Percentiles rank a stretch among this genome's conserved stretches.
These are phyloP conservation scores for Neonectria magnoliae DNA, from an alignment of 2,329 filamentous ascomycete genomes.

Conservation along the genomic window DNA sequence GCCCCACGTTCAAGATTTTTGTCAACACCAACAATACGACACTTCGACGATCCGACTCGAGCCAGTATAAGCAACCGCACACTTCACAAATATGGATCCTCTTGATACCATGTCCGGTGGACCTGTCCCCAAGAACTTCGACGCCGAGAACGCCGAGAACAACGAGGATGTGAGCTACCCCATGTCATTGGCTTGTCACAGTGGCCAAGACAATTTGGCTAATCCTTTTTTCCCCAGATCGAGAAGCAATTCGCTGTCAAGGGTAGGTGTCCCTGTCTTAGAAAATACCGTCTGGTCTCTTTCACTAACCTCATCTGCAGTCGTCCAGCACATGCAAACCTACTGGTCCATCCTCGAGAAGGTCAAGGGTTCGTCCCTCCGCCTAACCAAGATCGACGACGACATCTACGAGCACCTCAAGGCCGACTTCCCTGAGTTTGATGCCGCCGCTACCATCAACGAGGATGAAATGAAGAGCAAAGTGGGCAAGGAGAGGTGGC, in stretches of 20 bases:
- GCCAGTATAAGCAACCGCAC: not conserved
- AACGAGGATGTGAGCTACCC: slow-evolving; percentile 62
- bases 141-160: slow-evolving; percentile 66
- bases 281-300: not conserved
- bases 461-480: slow-evolving; percentile 99
- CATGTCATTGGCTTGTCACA: slow-evolving; percentile 3
- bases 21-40: slow-evolving; percentile 29
- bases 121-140: slow-evolving; percentile 64
- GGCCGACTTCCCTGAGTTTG: slow-evolving; percentile 90
- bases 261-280: slow-evolving; percentile 59
- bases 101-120: slow-evolving; percentile 51
- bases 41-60: slow-evolving; percentile 9
- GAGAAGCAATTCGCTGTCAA: slow-evolving; percentile 99
- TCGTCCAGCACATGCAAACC: slow-evolving; percentile 94
- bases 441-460: slow-evolving; percentile 80
- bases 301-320: slow-evolving; percentile 48
- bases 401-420: slow-evolving; percentile 93
- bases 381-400: slow-evolving; percentile 93
- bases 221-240: slow-evolving; percentile 67
- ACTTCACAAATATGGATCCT: slow-evolving; percentile 48
- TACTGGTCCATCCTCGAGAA: slow-evolving; percentile 97
- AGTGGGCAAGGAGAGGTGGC: slow-evolving; percentile 91
- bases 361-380: slow-evolving; percentile 86
- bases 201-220: slow-evolving; percentile 3
- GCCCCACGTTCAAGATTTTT: slow-evolving; percentile 45